phyloP scores from a whole-genome alignment of 306 rosid genomes.

The Alnus rubra region DNA sequence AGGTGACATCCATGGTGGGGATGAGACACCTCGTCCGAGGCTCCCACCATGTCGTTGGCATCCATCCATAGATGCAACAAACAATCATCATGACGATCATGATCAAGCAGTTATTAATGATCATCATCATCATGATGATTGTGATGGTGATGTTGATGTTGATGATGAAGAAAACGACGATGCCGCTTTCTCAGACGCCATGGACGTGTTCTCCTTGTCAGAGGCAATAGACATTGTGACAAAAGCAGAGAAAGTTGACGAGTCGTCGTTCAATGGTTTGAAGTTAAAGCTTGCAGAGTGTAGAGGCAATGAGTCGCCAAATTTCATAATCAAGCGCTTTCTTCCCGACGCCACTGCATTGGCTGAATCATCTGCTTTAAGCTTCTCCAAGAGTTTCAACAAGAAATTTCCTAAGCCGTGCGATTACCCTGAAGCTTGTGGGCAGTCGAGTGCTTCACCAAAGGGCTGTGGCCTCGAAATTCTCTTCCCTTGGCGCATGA shows the following conservation, averaged over 20 bases:
- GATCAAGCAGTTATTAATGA: slow-evolving; percentile 5
- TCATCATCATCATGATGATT: background rate
- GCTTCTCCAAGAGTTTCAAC: slow-evolving; percentile 24
- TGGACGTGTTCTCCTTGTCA: slow-evolving; percentile 72
- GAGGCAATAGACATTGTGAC: slow-evolving; percentile 84
- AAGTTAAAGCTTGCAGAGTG: slow-evolving; percentile 55
- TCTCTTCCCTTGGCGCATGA: slow-evolving; percentile 69
- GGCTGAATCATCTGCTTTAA: slow-evolving; percentile 58
- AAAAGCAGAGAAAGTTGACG: slow-evolving; percentile 41
- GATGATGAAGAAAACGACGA: slow-evolving; percentile 16
- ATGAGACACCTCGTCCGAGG: slow-evolving; percentile 51
- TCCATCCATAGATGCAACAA: slow-evolving; percentile 18
- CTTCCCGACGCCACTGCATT: slow-evolving; percentile 83
- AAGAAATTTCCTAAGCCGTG: slow-evolving; percentile 27
- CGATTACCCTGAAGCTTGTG: slow-evolving; percentile 31
- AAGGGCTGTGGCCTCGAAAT: slow-evolving; percentile 68
- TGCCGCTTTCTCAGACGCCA: slow-evolving; percentile 46
- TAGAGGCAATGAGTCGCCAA: slow-evolving; percentile 52
- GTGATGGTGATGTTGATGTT: slow-evolving; percentile 13
- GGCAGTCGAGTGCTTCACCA: slow-evolving; percentile 45
- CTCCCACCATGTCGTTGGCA: slow-evolving; percentile 61
- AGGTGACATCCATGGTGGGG: slow-evolving; percentile 10
- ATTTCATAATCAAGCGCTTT: slow-evolving; percentile 78
- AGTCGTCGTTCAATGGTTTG: slow-evolving; percentile 22
- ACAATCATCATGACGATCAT: background rate